Conservation (phyloP, 192 early-diverging fungal species). For the Linnemannia exigua region DNA sequence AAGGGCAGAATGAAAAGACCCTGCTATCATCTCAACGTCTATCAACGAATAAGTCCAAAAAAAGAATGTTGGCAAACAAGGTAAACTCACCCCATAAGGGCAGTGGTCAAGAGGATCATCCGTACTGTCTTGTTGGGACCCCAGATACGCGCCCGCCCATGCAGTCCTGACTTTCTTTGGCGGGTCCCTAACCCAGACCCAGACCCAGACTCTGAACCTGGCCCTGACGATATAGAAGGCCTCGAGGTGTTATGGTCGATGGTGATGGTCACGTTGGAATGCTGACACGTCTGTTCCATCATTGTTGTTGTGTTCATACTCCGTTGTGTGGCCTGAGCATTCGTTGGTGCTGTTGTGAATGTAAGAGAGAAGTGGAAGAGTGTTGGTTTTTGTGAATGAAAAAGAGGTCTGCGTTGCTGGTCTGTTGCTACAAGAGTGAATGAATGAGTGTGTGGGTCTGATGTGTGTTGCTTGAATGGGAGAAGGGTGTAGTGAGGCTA, state of each 20-base stretch:
- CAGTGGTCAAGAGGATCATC: constrained; percentile 69
- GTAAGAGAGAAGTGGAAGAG: too few relatives aligned
- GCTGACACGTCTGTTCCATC: not conserved
- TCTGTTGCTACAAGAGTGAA: too few relatives aligned
- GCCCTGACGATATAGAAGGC: not conserved
- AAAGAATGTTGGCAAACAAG: not conserved
- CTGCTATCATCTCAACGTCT: not conserved
- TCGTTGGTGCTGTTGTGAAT: too few relatives aligned
- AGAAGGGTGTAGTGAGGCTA: too few relatives aligned
- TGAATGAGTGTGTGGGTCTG: too few relatives aligned
- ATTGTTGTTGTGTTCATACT: constrained; percentile 7
- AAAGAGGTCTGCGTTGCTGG: not conserved
- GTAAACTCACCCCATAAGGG: constrained; percentile 63
- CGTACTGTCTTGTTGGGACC: constrained; percentile 56
- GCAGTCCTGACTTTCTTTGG: constrained; percentile 28
- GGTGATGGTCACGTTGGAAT: not conserved
- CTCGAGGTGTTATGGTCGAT: not conserved
- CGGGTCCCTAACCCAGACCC: not conserved
- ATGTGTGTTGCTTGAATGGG: too few relatives aligned
- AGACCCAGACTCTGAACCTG: too few relatives aligned
- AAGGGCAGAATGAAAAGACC: not conserved
- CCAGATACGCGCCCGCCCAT: constrained; percentile 52
- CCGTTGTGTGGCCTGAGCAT: constrained; percentile 6
- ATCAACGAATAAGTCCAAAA: not conserved
- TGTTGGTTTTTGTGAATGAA: not conserved